Evolutionary conservation across 1,284 basidiomycete species (phyloP).

Genomic region (Blastosporella zonata): DNA sequence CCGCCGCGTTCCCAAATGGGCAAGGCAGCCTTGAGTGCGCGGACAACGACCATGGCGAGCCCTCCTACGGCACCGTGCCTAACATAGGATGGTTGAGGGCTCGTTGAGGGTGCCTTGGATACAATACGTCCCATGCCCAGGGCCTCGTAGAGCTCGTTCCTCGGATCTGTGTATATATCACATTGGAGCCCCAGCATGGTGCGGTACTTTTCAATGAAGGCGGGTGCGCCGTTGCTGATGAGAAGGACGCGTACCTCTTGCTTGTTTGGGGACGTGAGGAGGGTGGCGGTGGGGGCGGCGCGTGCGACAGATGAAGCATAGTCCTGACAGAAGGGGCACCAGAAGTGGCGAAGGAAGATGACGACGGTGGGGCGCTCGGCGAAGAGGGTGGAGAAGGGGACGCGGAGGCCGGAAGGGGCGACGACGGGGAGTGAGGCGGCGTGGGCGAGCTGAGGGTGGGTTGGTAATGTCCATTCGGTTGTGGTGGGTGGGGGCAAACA

Average conservation of each 20-base stretch:
- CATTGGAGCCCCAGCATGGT: slow-evolving; percentile 61
- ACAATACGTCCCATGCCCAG: slow-evolving; percentile 65
- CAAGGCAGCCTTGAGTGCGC: slow-evolving; percentile 67
- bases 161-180: slow-evolving; percentile 78
- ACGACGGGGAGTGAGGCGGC: slow-evolving; percentile 65
- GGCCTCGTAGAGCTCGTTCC: slow-evolving; percentile 62
- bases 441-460: slow-evolving; percentile 48
- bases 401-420: slow-evolving; percentile 61
- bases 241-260: slow-evolving; percentile 48
- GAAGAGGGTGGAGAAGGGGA: slow-evolving; percentile 75
- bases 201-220: slow-evolving; percentile 71
- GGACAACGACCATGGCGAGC: slow-evolving; percentile 65
- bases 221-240: slow-evolving; percentile 75
- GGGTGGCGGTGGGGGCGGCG: slow-evolving; percentile 50
- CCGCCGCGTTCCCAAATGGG: slow-evolving; percentile 80
- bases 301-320: slow-evolving; percentile 73
- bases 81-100: slow-evolving; percentile 44
- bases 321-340: slow-evolving; percentile 82
- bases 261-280: slow-evolving; percentile 1
- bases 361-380: slow-evolving; percentile 65
- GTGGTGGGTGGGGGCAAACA: not conserved
- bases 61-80: slow-evolving; percentile 63
- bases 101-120: slow-evolving; percentile 29
- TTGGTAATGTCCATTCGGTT: slow-evolving; percentile 37
- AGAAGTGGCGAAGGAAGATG: slow-evolving; percentile 74